phyloP scores from a whole-genome alignment of 2,329 filamentous ascomycete species.

The Aotearoamyces nothofagi region DNA sequence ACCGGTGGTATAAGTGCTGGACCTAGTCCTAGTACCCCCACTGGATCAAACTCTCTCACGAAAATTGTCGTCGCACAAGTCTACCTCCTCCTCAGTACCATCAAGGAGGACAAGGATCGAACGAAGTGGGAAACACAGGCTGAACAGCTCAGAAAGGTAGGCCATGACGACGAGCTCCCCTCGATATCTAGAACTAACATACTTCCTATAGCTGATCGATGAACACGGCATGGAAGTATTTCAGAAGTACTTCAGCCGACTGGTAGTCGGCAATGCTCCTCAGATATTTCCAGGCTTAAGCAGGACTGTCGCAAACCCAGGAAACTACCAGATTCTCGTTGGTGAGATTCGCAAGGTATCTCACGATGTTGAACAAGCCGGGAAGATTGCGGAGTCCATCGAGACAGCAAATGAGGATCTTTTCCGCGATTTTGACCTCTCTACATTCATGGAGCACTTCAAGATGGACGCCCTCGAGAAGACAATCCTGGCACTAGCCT shows the following conservation, averaged over 20 bases:
- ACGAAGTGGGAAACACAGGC: slow-evolving; percentile 83
- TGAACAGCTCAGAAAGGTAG: slow-evolving; percentile 83
- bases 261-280: slow-evolving; percentile 79
- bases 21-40: slow-evolving; percentile 22
- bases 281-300: slow-evolving; percentile 77
- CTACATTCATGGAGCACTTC: slow-evolving; percentile 91
- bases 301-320: slow-evolving; percentile 57
- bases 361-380: slow-evolving; percentile 65
- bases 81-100: slow-evolving; percentile 81
- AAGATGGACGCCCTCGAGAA: slow-evolving; percentile 80
- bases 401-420: slow-evolving; percentile 83
- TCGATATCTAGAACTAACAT: too few relatives aligned
- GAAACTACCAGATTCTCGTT: slow-evolving; percentile 70
- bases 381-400: slow-evolving; percentile 85
- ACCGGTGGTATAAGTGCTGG: slow-evolving; percentile 27
- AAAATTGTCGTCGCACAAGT: slow-evolving; percentile 95
- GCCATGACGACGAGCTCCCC: too few relatives aligned
- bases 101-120: slow-evolving; percentile 86
- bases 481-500: slow-evolving; percentile 74
- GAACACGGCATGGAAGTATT: slow-evolving; percentile 99
- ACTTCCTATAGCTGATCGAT: slow-evolving; percentile 62
- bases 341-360: slow-evolving; percentile 78
- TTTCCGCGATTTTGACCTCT: slow-evolving; percentile 92
- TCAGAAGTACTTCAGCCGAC: slow-evolving; percentile 84
- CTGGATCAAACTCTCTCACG: slow-evolving; percentile 49